Evolutionary conservation across 2,329 filamentous ascomycete species (phyloP), one percentile per base, ranked within the genome.

Genomic region (Blastomyces silverae): DNA sequence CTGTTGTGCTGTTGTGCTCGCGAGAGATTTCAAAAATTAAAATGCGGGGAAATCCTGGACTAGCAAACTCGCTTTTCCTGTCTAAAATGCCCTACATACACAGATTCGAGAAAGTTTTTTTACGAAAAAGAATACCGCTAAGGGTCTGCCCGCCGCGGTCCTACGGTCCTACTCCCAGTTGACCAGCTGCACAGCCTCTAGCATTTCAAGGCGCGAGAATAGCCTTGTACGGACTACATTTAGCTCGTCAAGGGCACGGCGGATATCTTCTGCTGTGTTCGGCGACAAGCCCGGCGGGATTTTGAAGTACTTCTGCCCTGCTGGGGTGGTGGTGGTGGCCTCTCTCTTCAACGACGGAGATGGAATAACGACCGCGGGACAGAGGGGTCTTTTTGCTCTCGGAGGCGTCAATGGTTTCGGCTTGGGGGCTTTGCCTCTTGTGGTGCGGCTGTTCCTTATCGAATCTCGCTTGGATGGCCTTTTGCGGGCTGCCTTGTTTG

Each of bases 201-300:
- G 22, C 20, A 44, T 13, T 17, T 59, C 56, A 59, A 59, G 34
- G 6, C 56, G 56, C 22, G 56, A 22, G 13, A 3, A 25, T 39
- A 59, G n/a, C 22, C 25, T 42, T 17, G 34, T 8, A 17, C 37
- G 56, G 6, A 59, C 6, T 44, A 3, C 13, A 25, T 59, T 39
- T 1, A 59, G n/a, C n/a, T 59, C 56, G 2, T 59, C 15, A 44
- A 59, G 17, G 37, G 56, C 56, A 42, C 25, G 37, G 13, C 37
- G 56, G 34, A 59, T 59, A 59, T 59, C 37, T 44, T 59, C 56
- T 25, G 22, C n/a, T 25, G 20, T 44, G 56, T 59, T 59, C 1
- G 56, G 56, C 5, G 56, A 59, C 10, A 59, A 37, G 0, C 22
- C 2, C 4, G 56, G 10, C 2, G 56, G 56, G 37, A 59, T 28